These are phyloP conservation scores for Sesbania bispinosa DNA, from an alignment of 306 rosid species.

Conservation along the genomic window DNA sequence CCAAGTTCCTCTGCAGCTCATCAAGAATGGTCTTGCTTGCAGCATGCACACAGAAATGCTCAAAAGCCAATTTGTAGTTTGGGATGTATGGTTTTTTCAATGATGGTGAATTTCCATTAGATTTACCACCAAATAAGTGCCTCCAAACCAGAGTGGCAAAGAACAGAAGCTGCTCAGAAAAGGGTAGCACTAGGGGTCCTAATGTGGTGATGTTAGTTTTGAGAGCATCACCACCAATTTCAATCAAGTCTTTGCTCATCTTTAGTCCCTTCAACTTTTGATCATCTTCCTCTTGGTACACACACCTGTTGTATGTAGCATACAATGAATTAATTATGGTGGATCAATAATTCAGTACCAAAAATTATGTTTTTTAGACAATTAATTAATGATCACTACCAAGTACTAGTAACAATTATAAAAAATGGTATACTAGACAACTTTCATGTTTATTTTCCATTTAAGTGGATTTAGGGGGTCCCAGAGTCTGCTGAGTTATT, in stretches of 20 bases:
- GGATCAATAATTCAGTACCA: too few relatives aligned
- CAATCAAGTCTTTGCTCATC: conserved; percentile 85
- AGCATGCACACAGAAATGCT: conserved; percentile 90
- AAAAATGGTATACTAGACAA: too few relatives aligned
- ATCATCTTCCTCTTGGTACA: conserved; percentile 95
- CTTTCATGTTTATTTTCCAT: too few relatives aligned
- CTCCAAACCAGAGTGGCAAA: conserved; percentile 68
- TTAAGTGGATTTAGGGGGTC: too few relatives aligned
- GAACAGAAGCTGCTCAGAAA: conserved; percentile 88
- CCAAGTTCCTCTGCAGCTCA: conserved; percentile 87
- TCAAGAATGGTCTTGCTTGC: conserved; percentile 74
- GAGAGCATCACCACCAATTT: conserved; percentile 92
- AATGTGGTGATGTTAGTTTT: conserved; percentile 94
- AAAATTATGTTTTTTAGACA: too few relatives aligned
- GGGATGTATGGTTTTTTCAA: conserved; percentile 82
- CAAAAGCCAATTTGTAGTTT: conserved; percentile 87
- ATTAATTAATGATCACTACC: too few relatives aligned
- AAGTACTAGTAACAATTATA: too few relatives aligned
- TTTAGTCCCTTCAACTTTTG: conserved; percentile 70
- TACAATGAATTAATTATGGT: background rate
- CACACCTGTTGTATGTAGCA: conserved; percentile 47
- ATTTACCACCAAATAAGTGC: conserved; percentile 58
- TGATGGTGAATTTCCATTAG: conserved; percentile 21
- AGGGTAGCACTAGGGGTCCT: conserved; percentile 88
- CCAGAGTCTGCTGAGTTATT: too few relatives aligned